Evolutionary conservation across 1,284 basidiomycete species (phyloP), one percentile per base, ranked within the genome.

Genomic region (Apiotrichum laibachii): DNA sequence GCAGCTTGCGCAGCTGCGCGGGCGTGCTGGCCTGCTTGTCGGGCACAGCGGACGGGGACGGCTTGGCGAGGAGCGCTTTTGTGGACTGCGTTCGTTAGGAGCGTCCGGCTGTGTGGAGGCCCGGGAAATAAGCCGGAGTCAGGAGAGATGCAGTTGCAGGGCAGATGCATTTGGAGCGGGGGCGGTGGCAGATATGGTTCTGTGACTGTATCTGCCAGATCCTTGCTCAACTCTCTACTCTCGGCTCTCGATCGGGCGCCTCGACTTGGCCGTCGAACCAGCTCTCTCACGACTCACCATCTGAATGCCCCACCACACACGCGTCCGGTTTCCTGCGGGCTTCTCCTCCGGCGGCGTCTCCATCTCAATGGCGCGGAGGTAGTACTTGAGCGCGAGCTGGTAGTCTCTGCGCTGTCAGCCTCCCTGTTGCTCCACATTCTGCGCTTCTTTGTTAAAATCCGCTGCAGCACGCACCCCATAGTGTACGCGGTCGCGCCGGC

Each of bases 301-400:
- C 73, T 92, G 92, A 31, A 92, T 83, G 6, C 91, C 92, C 77
- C 88, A 87, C 89, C 91, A 96, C 7, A 90, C 87, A 43, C 76
- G 65, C 5, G 71, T 71, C 15, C 60, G 66, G 21, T 58, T 43
- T 12, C 51, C 47, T 34, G 55, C 55, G 1, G 60, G 49, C 21
- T 16, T 12, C 71, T 77, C 46, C 73, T 31, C 53, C 47, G 87
- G 86, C 13, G 82, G 82, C 49, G 88, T 87, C 18, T 84, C 84
- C 88, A 94, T 92, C 72, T 96, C 93, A 16, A 89, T 81, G 1
- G 86, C 87, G 45, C 88, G 80, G 13, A 95, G 82, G 79, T 87
- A 93, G 80, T 86, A 87, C 75, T 92, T 92, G 61, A 92, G 81
- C 2, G 92, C 86, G 5, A 93, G 81, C 0, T 87, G 83, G 31